phyloP scores from a whole-genome alignment of 208 protist genomes.

The Trypanosoma platydactyli region DNA sequence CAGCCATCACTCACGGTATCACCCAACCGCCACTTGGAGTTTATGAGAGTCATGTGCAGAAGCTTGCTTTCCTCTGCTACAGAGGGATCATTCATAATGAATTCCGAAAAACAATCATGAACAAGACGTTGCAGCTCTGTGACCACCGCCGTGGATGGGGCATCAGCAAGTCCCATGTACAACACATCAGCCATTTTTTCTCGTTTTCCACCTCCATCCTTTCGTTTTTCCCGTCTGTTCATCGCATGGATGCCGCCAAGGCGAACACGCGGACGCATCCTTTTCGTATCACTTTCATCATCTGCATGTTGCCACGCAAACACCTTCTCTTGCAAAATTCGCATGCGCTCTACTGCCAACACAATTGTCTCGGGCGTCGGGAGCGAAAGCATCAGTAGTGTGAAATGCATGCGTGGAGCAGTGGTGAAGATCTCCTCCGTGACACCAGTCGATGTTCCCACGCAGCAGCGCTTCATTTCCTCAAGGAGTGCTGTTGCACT shows the following conservation, averaged over 20 bases:
- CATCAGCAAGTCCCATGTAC: slow-evolving; percentile 71
- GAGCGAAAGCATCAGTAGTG: slow-evolving; percentile 71
- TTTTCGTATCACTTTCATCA: neutral
- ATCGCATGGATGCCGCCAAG: slow-evolving; percentile 62
- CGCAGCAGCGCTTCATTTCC: slow-evolving; percentile 30
- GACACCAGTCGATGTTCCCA: slow-evolving; percentile 6
- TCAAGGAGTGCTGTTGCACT: slow-evolving; percentile 32
- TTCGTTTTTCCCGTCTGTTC: slow-evolving; percentile 21
- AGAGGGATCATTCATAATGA: slow-evolving; percentile 40
- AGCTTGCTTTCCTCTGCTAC: slow-evolving; percentile 39
- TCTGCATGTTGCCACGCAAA: slow-evolving; percentile 14
- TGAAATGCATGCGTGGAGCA: slow-evolving; percentile 62
- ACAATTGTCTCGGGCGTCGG: slow-evolving; percentile 41
- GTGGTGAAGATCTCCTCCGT: slow-evolving; percentile 50
- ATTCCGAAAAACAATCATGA: slow-evolving; percentile 51
- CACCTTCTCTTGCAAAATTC: slow-evolving; percentile 25
- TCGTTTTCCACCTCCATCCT: neutral
- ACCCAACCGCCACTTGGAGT: slow-evolving; percentile 66
- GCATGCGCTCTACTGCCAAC: slow-evolving; percentile 44
- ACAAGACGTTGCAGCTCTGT: slow-evolving; percentile 45
- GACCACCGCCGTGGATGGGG: slow-evolving; percentile 28
- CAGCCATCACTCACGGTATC: neutral
- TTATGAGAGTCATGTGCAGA: slow-evolving; percentile 83
- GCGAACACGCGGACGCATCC: slow-evolving; percentile 14
- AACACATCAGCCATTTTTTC: slow-evolving; percentile 55